phyloP scores from a whole-genome alignment of 495 filamentous ascomycete genomes.

The Aspergillus coremiiformis region DNA sequence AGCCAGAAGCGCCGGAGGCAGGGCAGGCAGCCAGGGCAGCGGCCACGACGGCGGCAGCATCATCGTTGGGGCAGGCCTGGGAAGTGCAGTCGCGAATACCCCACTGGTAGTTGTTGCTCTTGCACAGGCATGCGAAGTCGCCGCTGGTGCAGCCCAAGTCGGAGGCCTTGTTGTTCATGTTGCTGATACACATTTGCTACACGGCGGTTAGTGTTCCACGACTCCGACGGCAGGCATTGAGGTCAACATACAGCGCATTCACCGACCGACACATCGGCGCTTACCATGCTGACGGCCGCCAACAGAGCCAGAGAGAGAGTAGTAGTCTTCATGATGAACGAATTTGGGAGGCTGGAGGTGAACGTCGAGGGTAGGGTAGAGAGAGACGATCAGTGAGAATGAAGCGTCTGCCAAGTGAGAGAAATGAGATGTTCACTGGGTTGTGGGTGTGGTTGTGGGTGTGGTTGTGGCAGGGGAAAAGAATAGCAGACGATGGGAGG shows the following conservation, averaged over 20 bases:
- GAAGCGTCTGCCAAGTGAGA: background rate
- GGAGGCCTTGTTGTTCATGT: slow-evolving; percentile 59
- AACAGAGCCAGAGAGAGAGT: slow-evolving; percentile 30
- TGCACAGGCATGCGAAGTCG: slow-evolving; percentile 65
- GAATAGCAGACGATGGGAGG: background rate
- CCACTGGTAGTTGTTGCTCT: slow-evolving; percentile 56
- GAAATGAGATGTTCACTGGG: background rate
- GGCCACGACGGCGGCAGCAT: slow-evolving; percentile 29
- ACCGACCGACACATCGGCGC: slow-evolving; percentile 24
- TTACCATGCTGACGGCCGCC: slow-evolving; percentile 25
- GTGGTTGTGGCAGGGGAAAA: slow-evolving; percentile 4
- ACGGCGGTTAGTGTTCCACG: slow-evolving; percentile 10
- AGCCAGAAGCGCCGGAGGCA: slow-evolving; percentile 16
- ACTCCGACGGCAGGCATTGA: background rate
- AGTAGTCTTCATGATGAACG: slow-evolving; percentile 39
- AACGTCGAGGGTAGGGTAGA: slow-evolving; percentile 1
- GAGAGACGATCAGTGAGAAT: background rate
- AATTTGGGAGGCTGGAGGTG: background rate
- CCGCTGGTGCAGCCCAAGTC: slow-evolving; percentile 50
- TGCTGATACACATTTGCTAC: slow-evolving; percentile 62
- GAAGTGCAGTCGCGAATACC: slow-evolving; percentile 75
- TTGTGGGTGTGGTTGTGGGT: background rate
- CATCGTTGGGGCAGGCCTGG: slow-evolving; percentile 51
- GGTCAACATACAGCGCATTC: slow-evolving; percentile 34
- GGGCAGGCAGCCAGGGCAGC: slow-evolving; percentile 34